phyloP scores from a whole-genome alignment of 306 rosid genomes.

The Vicia villosa region DNA sequence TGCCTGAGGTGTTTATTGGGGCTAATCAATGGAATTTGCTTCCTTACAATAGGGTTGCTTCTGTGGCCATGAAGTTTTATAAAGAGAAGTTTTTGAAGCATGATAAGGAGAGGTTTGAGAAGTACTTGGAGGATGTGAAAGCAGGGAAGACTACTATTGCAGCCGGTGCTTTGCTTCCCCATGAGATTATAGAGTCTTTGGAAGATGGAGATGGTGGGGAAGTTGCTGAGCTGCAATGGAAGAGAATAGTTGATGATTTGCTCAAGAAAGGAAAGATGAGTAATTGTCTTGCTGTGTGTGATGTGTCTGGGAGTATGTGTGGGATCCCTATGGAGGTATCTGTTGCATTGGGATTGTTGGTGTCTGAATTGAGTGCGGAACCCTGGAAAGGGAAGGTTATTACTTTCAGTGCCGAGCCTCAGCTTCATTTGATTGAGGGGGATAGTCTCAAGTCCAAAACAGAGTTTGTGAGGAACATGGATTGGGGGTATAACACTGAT shows the following conservation, averaged over 20 bases:
- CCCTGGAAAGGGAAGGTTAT: constrained; percentile 75
- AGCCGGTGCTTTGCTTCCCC: constrained; percentile 70
- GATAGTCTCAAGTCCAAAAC: constrained; percentile 43
- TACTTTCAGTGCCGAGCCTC: constrained; percentile 51
- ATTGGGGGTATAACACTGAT: constrained; percentile 52
- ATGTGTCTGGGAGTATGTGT: constrained; percentile 55
- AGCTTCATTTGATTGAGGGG: constrained; percentile 61
- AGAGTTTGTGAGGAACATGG: constrained; percentile 45
- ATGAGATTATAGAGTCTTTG: constrained; percentile 49
- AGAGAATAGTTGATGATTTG: constrained; percentile 64
- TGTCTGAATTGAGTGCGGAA: constrained; percentile 63
- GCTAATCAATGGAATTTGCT: constrained; percentile 56
- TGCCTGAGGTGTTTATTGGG: constrained; percentile 75
- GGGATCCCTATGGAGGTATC: constrained; percentile 66
- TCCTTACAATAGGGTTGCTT: constrained; percentile 66
- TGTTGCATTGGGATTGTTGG: constrained; percentile 65
- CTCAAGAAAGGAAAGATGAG: constrained; percentile 50
- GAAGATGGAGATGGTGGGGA: constrained; percentile 33
- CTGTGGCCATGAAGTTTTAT: constrained; percentile 65
- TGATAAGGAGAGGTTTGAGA: constrained; percentile 50
- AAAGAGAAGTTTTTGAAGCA: constrained; percentile 55
- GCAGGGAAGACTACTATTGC: constrained; percentile 52
- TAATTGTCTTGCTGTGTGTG: constrained; percentile 57
- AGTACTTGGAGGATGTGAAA: constrained; percentile 52
- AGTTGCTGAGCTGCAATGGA: constrained; percentile 77